phyloP scores from a whole-genome alignment of 2,329 filamentous ascomycete species.

The Aureobasidium sp. region DNA sequence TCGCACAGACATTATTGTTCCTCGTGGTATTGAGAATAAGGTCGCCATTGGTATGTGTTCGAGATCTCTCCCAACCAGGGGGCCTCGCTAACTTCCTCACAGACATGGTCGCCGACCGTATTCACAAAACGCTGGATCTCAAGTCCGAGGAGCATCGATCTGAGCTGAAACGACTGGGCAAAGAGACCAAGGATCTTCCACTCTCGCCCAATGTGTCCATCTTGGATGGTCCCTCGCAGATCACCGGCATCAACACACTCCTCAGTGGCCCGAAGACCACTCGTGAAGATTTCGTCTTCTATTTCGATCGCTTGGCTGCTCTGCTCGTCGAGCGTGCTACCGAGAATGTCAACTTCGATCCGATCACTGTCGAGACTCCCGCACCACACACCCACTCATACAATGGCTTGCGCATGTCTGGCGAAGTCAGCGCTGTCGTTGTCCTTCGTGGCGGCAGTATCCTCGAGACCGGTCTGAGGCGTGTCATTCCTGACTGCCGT shows the following conservation, averaged over 20 bases:
- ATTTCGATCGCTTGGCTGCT: slow-evolving; percentile 85
- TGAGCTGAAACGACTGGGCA: slow-evolving; percentile 68
- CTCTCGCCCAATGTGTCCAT: slow-evolving; percentile 69
- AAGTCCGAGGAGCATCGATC: slow-evolving; percentile 80
- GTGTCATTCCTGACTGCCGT: slow-evolving; percentile 86
- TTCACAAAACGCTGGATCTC: slow-evolving; percentile 75
- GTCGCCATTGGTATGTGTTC: slow-evolving; percentile 64
- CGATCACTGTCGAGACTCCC: slow-evolving; percentile 61
- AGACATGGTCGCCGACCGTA: slow-evolving; percentile 83
- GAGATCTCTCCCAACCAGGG: neutral
- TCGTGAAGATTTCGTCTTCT: slow-evolving; percentile 92
- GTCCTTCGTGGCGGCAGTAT: slow-evolving; percentile 83
- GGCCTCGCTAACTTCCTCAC: slow-evolving; percentile 39
- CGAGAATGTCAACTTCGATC: slow-evolving; percentile 60
- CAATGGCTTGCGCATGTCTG: slow-evolving; percentile 61
- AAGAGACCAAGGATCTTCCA: slow-evolving; percentile 62
- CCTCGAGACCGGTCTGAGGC: slow-evolving; percentile 78
- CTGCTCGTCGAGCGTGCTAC: slow-evolving; percentile 77
- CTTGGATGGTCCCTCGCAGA: slow-evolving; percentile 69
- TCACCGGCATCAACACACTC: slow-evolving; percentile 83
- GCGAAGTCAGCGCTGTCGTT: slow-evolving; percentile 74
- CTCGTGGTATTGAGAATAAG: slow-evolving; percentile 86
- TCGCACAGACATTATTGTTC: slow-evolving; percentile 75
- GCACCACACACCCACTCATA: slow-evolving; percentile 61
- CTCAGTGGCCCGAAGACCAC: slow-evolving; percentile 72